Conservation (phyloP, 768 basidiomycete species). For the Naganishia vaughanmartiniae region DNA sequence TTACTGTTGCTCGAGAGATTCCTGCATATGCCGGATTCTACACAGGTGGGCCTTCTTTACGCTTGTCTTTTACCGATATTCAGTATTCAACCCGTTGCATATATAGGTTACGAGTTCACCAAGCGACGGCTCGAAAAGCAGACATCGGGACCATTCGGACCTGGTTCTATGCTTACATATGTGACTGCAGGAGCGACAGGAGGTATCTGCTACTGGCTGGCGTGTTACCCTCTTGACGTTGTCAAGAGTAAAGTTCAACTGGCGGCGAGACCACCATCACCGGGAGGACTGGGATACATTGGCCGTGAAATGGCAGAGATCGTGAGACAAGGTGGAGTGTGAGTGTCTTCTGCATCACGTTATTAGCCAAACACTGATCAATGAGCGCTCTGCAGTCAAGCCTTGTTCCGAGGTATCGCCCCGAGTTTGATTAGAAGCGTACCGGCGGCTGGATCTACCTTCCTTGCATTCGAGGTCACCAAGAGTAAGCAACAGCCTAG, state of each 20-base stretch:
- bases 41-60: conserved; percentile 45
- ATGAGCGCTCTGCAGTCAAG: conserved; percentile 25
- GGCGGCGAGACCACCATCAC: conserved; percentile 65
- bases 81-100: conserved; percentile 3
- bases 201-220: conserved; percentile 84
- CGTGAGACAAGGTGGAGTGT: conserved; percentile 71
- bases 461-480: conserved; percentile 81
- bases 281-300: conserved; percentile 62
- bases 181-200: conserved; percentile 53
- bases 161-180: conserved; percentile 36
- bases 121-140: conserved; percentile 61
- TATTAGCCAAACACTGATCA: conserved; percentile 9
- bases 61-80: neutral
- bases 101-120: conserved; percentile 77
- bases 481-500: conserved; percentile 52
- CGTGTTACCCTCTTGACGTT: conserved; percentile 88
- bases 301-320: conserved; percentile 65
- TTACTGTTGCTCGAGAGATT: conserved; percentile 87
- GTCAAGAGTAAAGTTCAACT: conserved; percentile 88
- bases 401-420: conserved; percentile 44
- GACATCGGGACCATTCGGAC: conserved; percentile 26
- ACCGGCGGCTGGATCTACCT: conserved; percentile 86
- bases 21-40: conserved; percentile 88
- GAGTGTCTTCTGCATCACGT: conserved; percentile 49
- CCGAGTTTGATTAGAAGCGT: conserved; percentile 60